phyloP scores from a whole-genome alignment of 768 basidiomycete species.

The Arthromyces matolae region DNA sequence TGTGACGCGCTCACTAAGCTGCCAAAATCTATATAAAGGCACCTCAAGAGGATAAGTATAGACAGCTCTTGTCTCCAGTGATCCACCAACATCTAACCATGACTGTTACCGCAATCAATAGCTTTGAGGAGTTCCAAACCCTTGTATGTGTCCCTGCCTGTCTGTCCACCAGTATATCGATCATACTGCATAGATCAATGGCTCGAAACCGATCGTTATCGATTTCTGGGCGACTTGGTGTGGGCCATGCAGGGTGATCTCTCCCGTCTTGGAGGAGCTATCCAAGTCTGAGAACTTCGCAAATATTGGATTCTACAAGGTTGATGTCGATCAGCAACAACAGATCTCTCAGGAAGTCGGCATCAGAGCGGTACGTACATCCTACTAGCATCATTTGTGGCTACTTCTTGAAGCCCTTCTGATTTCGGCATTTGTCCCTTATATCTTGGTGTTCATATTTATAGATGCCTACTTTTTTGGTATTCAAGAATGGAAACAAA shows the following conservation, averaged over 20 bases:
- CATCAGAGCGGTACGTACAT: constrained; percentile 9
- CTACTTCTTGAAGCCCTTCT: background rate
- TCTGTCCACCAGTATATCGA: background rate
- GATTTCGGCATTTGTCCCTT: too few relatives aligned
- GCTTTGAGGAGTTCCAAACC: constrained; percentile 35
- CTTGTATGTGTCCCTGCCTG: constrained; percentile 35
- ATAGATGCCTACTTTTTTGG: constrained; percentile 35
- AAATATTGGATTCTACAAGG: constrained; percentile 62
- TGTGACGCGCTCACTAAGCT: too few relatives aligned
- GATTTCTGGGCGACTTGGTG: constrained; percentile 83
- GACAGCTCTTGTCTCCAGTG: too few relatives aligned
- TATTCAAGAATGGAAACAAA: constrained; percentile 36
- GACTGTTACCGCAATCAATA: constrained; percentile 36
- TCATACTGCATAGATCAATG: constrained; percentile 35
- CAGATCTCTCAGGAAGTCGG: constrained; percentile 51
- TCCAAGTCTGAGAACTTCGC: constrained; percentile 28
- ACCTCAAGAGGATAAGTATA: too few relatives aligned
- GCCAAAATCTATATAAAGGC: too few relatives aligned
- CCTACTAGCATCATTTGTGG: background rate
- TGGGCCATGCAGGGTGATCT: constrained; percentile 65
- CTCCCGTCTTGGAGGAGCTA: constrained; percentile 64
- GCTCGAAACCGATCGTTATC: constrained; percentile 46
- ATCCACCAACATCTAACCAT: constrained; percentile 24
- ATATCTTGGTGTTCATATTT: too few relatives aligned
- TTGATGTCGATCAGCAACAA: constrained; percentile 61